Conservation (phyloP, 805 yeast genomes). For the Saccharomyces eubayanus region DNA sequence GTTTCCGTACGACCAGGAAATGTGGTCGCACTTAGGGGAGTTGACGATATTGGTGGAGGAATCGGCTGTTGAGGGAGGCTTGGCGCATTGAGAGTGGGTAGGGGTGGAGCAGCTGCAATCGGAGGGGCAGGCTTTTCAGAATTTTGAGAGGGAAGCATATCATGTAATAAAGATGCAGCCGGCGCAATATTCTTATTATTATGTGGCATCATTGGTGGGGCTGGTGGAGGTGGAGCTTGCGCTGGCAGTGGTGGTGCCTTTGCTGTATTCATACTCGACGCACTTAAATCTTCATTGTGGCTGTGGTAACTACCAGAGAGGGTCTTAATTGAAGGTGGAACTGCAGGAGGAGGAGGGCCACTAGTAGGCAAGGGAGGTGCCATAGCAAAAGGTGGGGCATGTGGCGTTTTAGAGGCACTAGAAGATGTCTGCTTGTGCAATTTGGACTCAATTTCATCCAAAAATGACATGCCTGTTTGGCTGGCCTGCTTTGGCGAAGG, state of each 20-base stretch:
- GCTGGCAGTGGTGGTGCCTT: constrained; percentile 20
- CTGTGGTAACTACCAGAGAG: constrained; percentile 11
- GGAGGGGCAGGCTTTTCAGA: constrained; percentile 8
- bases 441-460: constrained; percentile 26
- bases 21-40: constrained; percentile 6
- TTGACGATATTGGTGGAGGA: constrained; percentile 10
- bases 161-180: constrained; percentile 14
- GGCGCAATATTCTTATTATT: constrained; percentile 8
- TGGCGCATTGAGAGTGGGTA: constrained; percentile 12
- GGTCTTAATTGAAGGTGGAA: constrained; percentile 6
- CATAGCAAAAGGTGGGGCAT: constrained; percentile 5
- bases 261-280: background rate
- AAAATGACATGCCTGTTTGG: constrained; percentile 20
- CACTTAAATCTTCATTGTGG: constrained; percentile 3
- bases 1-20: constrained; percentile 8
- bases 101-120: constrained; percentile 16
- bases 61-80: constrained; percentile 12
- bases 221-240: constrained; percentile 28
- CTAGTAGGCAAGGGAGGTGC: constrained; percentile 6
- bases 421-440: constrained; percentile 10
- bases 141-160: constrained; percentile 25
- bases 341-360: constrained; percentile 13
- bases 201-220: constrained; percentile 8
- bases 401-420: background rate
- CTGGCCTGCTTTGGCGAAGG: constrained; percentile 11